Percentiles rank a stretch among this genome's conserved stretches.
Evolutionary conservation across 306 rosid species (phyloP).

Genomic region (Cyclanthera cordifolia): DNA sequence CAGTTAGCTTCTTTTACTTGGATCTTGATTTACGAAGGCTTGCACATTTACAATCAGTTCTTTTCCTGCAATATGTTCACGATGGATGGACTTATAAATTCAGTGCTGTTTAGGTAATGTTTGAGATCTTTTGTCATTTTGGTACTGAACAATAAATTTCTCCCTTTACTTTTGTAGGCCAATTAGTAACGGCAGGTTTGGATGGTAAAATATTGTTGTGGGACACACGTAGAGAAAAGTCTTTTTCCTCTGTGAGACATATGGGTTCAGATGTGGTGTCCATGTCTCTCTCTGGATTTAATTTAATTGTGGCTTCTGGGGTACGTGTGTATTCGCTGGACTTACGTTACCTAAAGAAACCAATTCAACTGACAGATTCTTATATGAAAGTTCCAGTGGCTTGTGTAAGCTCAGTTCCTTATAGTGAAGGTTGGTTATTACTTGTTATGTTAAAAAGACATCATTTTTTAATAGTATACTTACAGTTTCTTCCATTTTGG

Average conservation of each 20-base stretch:
- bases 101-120: background rate
- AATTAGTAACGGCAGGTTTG: conserved; percentile 60
- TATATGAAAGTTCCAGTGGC: conserved; percentile 36
- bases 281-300: conserved; percentile 52
- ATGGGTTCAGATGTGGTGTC: conserved; percentile 48
- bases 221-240: conserved; percentile 48
- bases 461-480: background rate
- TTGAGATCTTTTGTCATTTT: background rate
- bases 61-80: too few relatives aligned
- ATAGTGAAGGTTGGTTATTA: conserved; percentile 42
- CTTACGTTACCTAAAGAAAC: conserved; percentile 46
- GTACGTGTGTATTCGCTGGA: conserved; percentile 45
- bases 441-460: background rate
- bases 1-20: background rate
- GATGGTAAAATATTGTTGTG: conserved; percentile 52
- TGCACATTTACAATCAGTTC: background rate
- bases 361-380: conserved; percentile 37
- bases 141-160: background rate
- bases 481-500: background rate
- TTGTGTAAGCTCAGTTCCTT: conserved; percentile 54
- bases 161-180: conserved; percentile 33
- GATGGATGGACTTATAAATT: background rate
- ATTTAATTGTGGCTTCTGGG: conserved; percentile 45
- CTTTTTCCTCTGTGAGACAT: conserved; percentile 22
- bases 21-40: background rate